Percentiles rank a stretch among this genome's conserved stretches.
Conservation (phyloP, 495 filamentous ascomycete genomes). For the Copromyces sp. region DNA sequence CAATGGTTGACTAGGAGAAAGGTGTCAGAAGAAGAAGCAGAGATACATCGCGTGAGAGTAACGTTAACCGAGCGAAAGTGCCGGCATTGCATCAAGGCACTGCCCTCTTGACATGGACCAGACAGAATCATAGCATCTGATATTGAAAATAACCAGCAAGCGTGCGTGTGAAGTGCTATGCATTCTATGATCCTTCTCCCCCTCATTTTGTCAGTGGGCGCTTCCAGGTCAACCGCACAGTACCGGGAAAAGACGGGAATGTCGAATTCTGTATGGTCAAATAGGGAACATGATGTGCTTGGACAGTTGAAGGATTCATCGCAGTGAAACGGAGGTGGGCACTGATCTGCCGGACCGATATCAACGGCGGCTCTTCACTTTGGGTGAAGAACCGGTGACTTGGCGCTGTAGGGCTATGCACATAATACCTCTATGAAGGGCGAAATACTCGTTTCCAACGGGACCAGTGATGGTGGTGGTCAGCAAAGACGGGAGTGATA, state of each 20-base stretch:
- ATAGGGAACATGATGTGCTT: not conserved
- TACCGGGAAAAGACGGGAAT: not conserved
- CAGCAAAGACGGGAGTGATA: not conserved
- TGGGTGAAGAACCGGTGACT: not conserved
- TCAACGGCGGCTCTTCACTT: not conserved
- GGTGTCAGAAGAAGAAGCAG: not conserved
- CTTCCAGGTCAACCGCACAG: not conserved
- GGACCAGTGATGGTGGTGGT: not conserved
- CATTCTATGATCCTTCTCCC: not conserved
- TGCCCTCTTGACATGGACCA: not conserved
- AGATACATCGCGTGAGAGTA: not conserved
- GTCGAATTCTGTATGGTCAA: not conserved
- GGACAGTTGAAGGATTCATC: not conserved
- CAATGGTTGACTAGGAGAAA: not conserved
- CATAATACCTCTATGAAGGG: not conserved
- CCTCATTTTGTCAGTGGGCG: not conserved
- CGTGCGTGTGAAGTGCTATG: not conserved
- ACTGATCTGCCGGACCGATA: not conserved
- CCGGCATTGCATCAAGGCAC: not conserved
- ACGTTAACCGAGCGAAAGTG: not conserved
- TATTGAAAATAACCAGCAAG: not conserved
- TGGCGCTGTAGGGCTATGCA: not conserved
- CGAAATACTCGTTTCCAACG: not conserved
- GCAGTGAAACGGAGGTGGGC: not conserved
- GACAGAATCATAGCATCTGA: not conserved